A percentile compares a stretch with the other conserved stretches of the same genome.
Conservation (phyloP, 345 rosid genomes). For the Camelina laxa region DNA sequence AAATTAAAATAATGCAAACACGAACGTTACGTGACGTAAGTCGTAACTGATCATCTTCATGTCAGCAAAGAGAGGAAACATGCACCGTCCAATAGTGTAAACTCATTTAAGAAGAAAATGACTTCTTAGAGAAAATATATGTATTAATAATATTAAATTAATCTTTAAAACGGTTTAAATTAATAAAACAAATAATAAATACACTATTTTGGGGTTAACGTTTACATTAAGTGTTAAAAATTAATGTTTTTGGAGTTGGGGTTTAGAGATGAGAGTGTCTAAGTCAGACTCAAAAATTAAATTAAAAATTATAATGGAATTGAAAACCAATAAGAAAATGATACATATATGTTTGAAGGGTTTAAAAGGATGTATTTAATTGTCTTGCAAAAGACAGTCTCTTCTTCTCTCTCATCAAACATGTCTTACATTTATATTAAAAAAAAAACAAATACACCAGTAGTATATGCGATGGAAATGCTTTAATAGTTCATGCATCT, state of each 20-base stretch:
- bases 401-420: no score
- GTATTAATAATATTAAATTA: neutral
- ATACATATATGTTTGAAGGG: no score
- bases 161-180: neutral
- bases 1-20: neutral
- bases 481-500: no score
- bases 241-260: neutral
- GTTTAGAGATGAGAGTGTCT: no score
- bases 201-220: neutral
- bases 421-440: no score
- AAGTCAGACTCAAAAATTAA: no score
- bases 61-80: neutral
- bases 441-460: no score
- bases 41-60: neutral
- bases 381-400: no score
- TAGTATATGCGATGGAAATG: no score
- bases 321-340: no score
- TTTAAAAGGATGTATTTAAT: no score
- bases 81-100: neutral
- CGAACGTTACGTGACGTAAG: constrained; percentile 1
- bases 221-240: neutral
- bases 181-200: neutral
- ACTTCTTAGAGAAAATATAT: neutral
- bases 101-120: neutral
- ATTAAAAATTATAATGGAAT: no score